Percentiles rank a stretch among this genome's conserved stretches.
Evolutionary conservation across 2,329 filamentous ascomycete genomes (phyloP).

Genomic region (Pseudopyricularia cyperi): DNA sequence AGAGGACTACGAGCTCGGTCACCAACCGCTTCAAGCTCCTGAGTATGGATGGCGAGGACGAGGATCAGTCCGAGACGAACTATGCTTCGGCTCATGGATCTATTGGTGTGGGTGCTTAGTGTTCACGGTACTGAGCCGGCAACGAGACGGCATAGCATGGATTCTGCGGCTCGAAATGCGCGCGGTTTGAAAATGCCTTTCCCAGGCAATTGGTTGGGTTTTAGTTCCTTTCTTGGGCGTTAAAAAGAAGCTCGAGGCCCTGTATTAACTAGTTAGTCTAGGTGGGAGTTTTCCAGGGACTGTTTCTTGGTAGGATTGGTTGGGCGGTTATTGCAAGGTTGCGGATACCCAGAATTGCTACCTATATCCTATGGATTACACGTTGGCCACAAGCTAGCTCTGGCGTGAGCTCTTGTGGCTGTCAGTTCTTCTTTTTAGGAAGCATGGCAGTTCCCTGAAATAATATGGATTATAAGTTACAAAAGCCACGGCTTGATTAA

Average conservation of each 20-base stretch:
- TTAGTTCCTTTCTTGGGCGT: neutral
- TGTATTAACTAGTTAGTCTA: too few relatives aligned
- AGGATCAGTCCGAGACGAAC: constrained; percentile 16
- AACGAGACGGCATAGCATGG: neutral
- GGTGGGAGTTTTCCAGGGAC: neutral
- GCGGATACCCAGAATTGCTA: neutral
- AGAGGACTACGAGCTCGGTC: constrained; percentile 20
- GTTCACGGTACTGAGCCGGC: neutral
- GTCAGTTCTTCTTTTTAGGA: neutral
- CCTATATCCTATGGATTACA: neutral
- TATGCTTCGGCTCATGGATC: constrained; percentile 10
- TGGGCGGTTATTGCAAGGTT: neutral
- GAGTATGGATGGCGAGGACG: constrained; percentile 30
- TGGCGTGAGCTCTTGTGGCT: neutral
- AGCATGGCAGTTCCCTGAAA: too few relatives aligned
- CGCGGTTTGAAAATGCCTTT: neutral
- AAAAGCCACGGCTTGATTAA: too few relatives aligned
- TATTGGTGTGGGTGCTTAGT: constrained; percentile 14
- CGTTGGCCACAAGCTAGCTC: neutral
- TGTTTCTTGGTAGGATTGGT: neutral
- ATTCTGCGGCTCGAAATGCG: neutral
- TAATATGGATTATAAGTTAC: too few relatives aligned
- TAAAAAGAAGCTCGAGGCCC: neutral
- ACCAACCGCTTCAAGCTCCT: constrained; percentile 52
- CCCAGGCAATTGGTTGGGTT: neutral